Evolutionary conservation across 352 stramenopile species (phyloP).

Genomic region (Phytopythium cucurbitacearum): DNA sequence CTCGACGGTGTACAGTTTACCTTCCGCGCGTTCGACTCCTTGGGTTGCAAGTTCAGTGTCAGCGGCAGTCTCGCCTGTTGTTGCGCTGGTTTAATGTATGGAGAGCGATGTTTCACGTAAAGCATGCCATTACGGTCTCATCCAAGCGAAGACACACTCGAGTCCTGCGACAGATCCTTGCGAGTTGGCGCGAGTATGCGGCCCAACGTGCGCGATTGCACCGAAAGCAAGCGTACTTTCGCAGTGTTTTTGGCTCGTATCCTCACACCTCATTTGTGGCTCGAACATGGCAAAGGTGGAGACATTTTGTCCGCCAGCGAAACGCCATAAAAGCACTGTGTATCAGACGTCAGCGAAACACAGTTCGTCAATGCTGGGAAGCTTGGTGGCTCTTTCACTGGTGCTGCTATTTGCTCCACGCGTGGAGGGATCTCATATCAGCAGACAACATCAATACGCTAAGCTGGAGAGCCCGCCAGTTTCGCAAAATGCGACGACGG

Average conservation of each 20-base stretch:
- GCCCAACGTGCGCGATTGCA: conserved; percentile 10
- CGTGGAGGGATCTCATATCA: conserved; percentile 9
- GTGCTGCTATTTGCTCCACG: conserved; percentile 14
- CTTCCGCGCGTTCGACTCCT: conserved; percentile 5
- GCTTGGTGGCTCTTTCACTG: conserved; percentile 23
- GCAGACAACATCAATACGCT: background rate
- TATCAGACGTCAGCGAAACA: conserved; percentile 1
- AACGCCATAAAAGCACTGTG: too few relatives aligned
- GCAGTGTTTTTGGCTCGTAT: conserved; percentile 27
- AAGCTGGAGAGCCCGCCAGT: background rate
- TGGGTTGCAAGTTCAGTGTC: conserved; percentile 5
- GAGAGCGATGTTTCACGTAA: conserved; percentile 5
- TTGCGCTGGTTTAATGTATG: conserved; percentile 10
- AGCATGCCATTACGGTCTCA: conserved; percentile 1
- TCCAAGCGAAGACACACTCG: background rate
- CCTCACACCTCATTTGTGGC: conserved; percentile 19
- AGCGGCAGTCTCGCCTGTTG: too few relatives aligned
- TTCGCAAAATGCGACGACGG: conserved; percentile 1
- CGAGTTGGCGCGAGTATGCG: conserved; percentile 12
- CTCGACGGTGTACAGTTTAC: conserved; percentile 2
- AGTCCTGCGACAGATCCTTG: conserved; percentile 3
- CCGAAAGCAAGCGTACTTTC: conserved; percentile 35
- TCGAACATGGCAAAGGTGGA: conserved; percentile 30
- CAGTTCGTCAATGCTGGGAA: conserved; percentile 10
- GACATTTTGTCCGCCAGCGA: conserved; percentile 1